phyloP scores from a whole-genome alignment of 2,329 filamentous ascomycete genomes.

The Aspergillus brunneoviolaceus region DNA sequence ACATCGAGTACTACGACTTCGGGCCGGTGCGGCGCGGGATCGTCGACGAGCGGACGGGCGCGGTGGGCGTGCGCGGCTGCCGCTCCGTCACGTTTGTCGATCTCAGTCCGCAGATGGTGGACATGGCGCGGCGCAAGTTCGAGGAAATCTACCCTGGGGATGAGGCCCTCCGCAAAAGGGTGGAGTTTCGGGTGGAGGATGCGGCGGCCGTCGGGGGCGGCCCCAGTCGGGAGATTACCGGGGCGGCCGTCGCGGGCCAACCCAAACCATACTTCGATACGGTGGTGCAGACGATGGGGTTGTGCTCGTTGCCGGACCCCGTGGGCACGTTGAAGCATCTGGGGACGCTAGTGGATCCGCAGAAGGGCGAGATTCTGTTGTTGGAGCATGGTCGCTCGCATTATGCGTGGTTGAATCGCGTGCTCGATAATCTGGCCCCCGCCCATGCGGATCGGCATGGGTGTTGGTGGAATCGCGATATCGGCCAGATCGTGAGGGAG shows the following conservation, averaged over 20 bases:
- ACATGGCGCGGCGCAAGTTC: conserved; percentile 47
- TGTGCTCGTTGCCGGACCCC: conserved; percentile 50
- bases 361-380: conserved; percentile 45
- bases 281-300: conserved; percentile 51
- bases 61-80: conserved; percentile 33
- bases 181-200: conserved; percentile 38
- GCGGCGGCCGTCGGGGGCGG: conserved; percentile 25
- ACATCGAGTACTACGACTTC: conserved; percentile 47
- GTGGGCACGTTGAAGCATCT: conserved; percentile 43
- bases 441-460: conserved; percentile 52
- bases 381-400: conserved; percentile 51
- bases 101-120: conserved; percentile 50
- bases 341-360: conserved; percentile 40
- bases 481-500: conserved; percentile 47
- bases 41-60: conserved; percentile 31
- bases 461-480: conserved; percentile 56
- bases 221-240: conserved; percentile 6
- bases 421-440: conserved; percentile 49
- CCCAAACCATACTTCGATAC: conserved; percentile 40
- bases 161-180: conserved; percentile 12
- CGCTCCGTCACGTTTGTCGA: conserved; percentile 50
- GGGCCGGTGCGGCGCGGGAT: conserved; percentile 32
- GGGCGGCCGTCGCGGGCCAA: neutral
- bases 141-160: conserved; percentile 31
- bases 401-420: conserved; percentile 48